Evolutionary conservation across 163 green algal species (phyloP), one percentile per base, ranked within the genome.

Genomic region (Prototheca wickerhamii): DNA sequence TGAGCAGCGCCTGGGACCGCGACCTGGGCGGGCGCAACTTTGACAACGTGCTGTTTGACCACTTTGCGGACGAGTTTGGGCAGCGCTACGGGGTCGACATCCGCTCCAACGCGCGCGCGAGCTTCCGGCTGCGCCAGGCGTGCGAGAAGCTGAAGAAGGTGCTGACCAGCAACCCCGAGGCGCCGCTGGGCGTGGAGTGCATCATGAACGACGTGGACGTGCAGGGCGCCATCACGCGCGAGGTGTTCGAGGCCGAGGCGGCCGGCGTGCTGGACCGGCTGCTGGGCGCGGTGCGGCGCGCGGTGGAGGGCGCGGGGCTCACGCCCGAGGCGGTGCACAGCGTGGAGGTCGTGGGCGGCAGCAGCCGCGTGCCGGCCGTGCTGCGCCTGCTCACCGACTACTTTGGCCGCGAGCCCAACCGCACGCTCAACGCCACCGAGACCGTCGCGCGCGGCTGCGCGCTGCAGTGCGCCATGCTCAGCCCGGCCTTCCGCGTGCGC

Each of bases 401-500:
- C 65, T 96, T 95, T 75, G 72, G 68, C 33, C 77, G 84, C 61
- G 72, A 87, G 30, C 83, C 86, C 61, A 82, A 64, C 65, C 79
- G 93, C 55, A 98, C 91, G 3, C 81, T 99, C 61, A 96, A 99
- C 73, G 83, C 86, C 60, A 96, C 94, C 72, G 93, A 99, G 80
- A 91, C 79, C 53, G 86, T 97, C 31, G 82, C 83, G 29, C 72
- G 91, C 6, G 93, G 93, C 15, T 91, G 82, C 51, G 92, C 93
- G 20, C 83, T 99, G 69, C 89, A 97, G 78, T 95, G 89, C 74
- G 93, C 93, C 58, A 99, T 99, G 93, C 88, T 99, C 40, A 91
- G 76, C 53, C 93, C 93, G 64, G 83, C 90, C 37, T 97, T 98
- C 84, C 52, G 86, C 60, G 93, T 98, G 32, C 83, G 91, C 26